Base-by-base conservation (phyloP, 495 filamentous ascomycete species). In the Lentithecium fluviatile region DNA sequence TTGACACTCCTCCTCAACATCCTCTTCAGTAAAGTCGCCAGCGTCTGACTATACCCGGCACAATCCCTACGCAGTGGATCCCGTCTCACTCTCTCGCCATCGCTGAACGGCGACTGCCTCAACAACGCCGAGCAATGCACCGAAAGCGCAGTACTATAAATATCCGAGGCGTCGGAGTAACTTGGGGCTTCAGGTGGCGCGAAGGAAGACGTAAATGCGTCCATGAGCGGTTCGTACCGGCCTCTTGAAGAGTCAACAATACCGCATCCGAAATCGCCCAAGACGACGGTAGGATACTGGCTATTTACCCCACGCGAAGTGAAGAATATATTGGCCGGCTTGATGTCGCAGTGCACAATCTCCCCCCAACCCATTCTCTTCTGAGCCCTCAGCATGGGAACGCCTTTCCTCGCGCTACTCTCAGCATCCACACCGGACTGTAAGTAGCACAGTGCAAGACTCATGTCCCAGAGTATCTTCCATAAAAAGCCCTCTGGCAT, bases 391-490 rank as follows among this genome's bases (percentile, higher is more conserved):
- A 5, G 3, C 15, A 20, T 25, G 8, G 2, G 15, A n/a, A n/a
- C 2, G 3, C 40, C 40, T 15, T 15, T 43, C 19, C 13, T 4
- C 4, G 40, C 40, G 5, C 11, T 13, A 12, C 25, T 15, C 3
- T 2, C 7, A 17, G 24, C 49, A 24, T 52, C 49, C 2, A 52
- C 49, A 2, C 49, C 49, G 26, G 23, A 19, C 26, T 17, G 24
- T 10, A 52, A 17, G 29, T 52, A 52, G 49, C 49, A 52, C 25
- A 52, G 25, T 25, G 49, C 49, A 21, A 52, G 49, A 21, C 24
- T 37, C 3, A 34, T 52, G 19, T 52, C 25, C 13, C 12, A 19
- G 24, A 52, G 29, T 8, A 52, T 24, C 7, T 21, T 4, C 49
- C 49, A 52, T 15, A 52, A 24, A 26, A 52, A 52, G 29, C 29